These are phyloP conservation scores for Boletus speciosus DNA, from an alignment of 768 basidiomycete genomes.

Conservation along the genomic window DNA sequence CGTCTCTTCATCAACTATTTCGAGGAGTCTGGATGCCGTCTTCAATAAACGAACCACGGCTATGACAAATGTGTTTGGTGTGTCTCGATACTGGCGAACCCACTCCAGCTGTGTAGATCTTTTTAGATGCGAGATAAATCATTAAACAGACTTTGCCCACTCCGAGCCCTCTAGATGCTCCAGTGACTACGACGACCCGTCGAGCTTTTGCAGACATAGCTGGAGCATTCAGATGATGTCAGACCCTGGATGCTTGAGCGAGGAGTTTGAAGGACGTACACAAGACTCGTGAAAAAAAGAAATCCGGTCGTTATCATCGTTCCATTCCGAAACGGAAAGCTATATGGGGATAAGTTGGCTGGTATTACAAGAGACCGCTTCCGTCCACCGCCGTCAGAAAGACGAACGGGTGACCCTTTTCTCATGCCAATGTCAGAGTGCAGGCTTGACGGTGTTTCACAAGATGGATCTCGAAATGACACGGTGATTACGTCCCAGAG, in stretches of 20 bases:
- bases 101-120: background rate
- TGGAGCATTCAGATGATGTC: background rate
- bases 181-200: slow-evolving; percentile 5
- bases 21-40: background rate
- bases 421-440: background rate
- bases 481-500: background rate
- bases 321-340: background rate
- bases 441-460: background rate
- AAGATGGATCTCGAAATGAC: background rate
- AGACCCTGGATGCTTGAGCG: background rate
- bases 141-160: background rate
- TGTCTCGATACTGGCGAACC: slow-evolving; percentile 2
- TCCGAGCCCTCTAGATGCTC: slow-evolving; percentile 6
- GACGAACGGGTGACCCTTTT: background rate
- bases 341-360: background rate
- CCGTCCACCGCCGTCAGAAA: background rate
- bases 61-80: background rate
- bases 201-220: background rate
- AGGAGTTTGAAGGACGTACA: background rate
- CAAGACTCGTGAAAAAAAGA: background rate
- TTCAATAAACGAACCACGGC: slow-evolving; percentile 3
- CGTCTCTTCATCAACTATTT: background rate
- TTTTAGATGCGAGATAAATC: background rate
- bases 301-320: background rate
- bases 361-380: background rate